These are phyloP conservation scores for Candida sakaeoensis DNA, from an alignment of 805 yeast genomes.

Conservation along the genomic window DNA sequence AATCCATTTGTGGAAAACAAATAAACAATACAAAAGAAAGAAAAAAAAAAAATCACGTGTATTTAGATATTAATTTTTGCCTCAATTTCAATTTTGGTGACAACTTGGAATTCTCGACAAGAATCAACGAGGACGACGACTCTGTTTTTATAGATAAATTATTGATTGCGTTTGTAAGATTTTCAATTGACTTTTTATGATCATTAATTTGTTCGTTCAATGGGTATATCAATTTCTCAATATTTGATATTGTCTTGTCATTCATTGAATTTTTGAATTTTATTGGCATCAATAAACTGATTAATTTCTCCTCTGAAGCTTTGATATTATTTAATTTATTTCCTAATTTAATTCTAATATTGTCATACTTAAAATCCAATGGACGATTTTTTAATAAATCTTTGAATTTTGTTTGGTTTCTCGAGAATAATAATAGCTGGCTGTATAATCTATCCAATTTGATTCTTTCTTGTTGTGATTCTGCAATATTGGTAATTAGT, in stretches of 20 bases:
- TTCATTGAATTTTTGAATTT: constrained; percentile 22
- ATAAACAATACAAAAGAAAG: not conserved
- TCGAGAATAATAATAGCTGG: constrained; percentile 19
- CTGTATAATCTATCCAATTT: constrained; percentile 24
- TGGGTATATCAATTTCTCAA: constrained; percentile 27
- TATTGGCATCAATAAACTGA: constrained; percentile 28
- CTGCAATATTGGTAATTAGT: constrained; percentile 11
- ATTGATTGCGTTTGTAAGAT: constrained; percentile 11
- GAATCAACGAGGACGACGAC: not conserved
- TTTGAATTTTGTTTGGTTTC: constrained; percentile 8
- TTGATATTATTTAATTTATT: constrained; percentile 22
- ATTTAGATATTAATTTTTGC: constrained; percentile 4
- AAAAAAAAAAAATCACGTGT: constrained; percentile 2
- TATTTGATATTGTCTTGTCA: constrained; percentile 18
- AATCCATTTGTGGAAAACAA: constrained; percentile 21
- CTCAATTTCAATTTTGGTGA: constrained; percentile 7
- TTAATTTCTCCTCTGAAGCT: constrained; percentile 20
- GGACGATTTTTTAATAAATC: constrained; percentile 19
- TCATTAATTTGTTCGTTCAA: constrained; percentile 19
- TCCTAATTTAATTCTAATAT: constrained; percentile 22
- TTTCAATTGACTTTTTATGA: constrained; percentile 13
- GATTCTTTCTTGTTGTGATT: constrained; percentile 14
- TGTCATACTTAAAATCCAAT: constrained; percentile 27
- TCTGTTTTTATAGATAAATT: constrained; percentile 3
- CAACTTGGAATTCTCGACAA: not conserved